Conservation (phyloP, 257 asterid species). For the Buddleja alternifolia region DNA sequence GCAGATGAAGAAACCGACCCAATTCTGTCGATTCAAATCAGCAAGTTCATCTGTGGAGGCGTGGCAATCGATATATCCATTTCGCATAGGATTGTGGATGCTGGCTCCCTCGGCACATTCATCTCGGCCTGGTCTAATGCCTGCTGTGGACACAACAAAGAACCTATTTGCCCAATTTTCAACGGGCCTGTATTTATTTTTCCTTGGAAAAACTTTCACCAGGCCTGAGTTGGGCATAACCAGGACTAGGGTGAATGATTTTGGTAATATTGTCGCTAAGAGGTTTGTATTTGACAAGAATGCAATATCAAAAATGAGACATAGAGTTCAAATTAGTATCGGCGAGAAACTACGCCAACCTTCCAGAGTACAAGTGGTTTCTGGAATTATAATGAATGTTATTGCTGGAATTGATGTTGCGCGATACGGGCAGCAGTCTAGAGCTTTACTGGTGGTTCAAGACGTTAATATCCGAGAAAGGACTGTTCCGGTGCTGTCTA, state of each 20-base stretch:
- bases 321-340: neutral
- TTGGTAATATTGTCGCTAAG: neutral
- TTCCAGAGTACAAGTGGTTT: constrained; percentile 4
- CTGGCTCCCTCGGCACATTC: neutral
- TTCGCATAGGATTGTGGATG: constrained; percentile 9
- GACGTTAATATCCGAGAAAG: neutral
- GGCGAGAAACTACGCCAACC: neutral
- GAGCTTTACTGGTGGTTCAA: neutral
- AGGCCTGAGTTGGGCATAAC: neutral
- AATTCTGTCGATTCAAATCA: neutral
- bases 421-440: no score
- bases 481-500: neutral
- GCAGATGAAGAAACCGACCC: neutral
- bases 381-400: neutral
- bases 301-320: neutral
- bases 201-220: neutral
- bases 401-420: neutral
- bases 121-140: neutral
- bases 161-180: neutral
- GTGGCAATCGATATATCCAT: neutral
- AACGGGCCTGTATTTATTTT: neutral
- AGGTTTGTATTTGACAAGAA: neutral
- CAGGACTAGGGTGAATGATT: neutral
- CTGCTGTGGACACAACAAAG: neutral
- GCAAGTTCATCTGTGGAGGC: neutral